Percentiles rank a stretch among this genome's conserved stretches.
Evolutionary conservation across 2,329 filamentous ascomycete genomes (phyloP).

Genomic region (Helotiales sp.): DNA sequence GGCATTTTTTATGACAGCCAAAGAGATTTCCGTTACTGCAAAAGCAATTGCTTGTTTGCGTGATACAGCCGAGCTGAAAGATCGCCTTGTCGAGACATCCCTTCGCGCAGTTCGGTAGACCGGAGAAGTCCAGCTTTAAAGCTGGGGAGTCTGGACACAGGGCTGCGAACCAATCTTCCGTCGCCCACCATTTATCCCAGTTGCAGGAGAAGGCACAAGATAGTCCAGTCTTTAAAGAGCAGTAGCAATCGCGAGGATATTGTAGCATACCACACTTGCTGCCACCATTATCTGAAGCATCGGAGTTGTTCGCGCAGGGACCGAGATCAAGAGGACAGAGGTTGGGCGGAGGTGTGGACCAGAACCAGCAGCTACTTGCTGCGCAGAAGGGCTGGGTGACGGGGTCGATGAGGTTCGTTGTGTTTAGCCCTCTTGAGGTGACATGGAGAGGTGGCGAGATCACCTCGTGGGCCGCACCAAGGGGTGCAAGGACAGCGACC

Average conservation of each 20-base stretch:
- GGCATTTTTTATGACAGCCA: background rate
- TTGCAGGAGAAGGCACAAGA: background rate
- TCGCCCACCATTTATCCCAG: background rate
- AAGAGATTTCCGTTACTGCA: background rate
- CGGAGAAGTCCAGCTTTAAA: background rate
- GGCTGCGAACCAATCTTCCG: background rate
- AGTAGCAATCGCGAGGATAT: background rate
- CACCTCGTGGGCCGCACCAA: background rate
- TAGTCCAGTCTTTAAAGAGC: background rate
- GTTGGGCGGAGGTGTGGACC: background rate
- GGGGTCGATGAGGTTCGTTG: background rate
- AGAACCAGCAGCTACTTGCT: background rate
- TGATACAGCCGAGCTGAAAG: background rate
- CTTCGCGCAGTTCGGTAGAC: background rate
- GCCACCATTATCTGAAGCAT: background rate
- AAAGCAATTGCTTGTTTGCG: background rate
- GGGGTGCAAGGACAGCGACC: too few relatives aligned
- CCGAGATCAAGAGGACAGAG: background rate
- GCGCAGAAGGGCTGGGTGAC: background rate
- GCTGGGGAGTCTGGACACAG: background rate
- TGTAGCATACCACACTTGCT: background rate
- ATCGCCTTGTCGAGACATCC: background rate
- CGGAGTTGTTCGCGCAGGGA: background rate
- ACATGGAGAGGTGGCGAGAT: background rate
- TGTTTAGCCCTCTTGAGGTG: background rate